These are phyloP conservation scores for Telopea speciosissima DNA, from an alignment of 177 flowering plant species.

Conservation along the genomic window DNA sequence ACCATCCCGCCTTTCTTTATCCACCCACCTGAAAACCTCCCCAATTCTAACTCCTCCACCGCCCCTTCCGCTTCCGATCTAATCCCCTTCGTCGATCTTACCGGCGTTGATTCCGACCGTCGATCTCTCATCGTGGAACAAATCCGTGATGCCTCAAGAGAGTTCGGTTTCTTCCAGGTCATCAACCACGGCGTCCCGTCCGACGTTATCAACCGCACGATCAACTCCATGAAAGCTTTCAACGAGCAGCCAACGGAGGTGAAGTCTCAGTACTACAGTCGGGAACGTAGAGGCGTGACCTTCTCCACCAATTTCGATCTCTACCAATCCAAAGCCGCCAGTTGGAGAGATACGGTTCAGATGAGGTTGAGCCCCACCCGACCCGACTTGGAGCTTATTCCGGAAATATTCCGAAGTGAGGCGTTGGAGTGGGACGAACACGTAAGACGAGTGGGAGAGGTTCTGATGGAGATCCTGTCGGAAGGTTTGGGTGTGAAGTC, in stretches of 20 bases:
- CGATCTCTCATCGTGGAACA: slow-evolving; percentile 29
- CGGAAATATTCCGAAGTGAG: slow-evolving; percentile 39
- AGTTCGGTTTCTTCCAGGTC: slow-evolving; percentile 64
- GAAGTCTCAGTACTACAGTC: slow-evolving; percentile 31
- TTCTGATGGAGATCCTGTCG: slow-evolving; percentile 37
- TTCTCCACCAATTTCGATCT: slow-evolving; percentile 51
- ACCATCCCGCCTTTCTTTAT: slow-evolving; percentile 56
- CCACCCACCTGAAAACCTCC: slow-evolving; percentile 43
- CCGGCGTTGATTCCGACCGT: slow-evolving; percentile 15
- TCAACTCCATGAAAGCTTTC: slow-evolving; percentile 34
- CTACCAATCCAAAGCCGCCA: slow-evolving; percentile 54
- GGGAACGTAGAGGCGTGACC: slow-evolving; percentile 29
- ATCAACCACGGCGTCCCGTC: slow-evolving; percentile 48
- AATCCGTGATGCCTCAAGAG: slow-evolving; percentile 33
- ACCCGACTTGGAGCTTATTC: slow-evolving; percentile 27
- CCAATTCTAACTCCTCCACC: slow-evolving; percentile 10
- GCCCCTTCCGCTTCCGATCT: not conserved
- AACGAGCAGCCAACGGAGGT: slow-evolving; percentile 43
- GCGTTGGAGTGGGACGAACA: slow-evolving; percentile 35
- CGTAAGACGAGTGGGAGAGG: slow-evolving; percentile 25
- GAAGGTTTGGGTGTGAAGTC: slow-evolving; percentile 58
- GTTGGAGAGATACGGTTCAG: slow-evolving; percentile 65
- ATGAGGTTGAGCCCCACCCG: slow-evolving; percentile 28
- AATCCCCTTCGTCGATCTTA: slow-evolving; percentile 52
- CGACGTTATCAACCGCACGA: slow-evolving; percentile 18